Conservation (phyloP, 2,329 filamentous ascomycete species). For the Pseudogymnoascus sp. region DNA sequence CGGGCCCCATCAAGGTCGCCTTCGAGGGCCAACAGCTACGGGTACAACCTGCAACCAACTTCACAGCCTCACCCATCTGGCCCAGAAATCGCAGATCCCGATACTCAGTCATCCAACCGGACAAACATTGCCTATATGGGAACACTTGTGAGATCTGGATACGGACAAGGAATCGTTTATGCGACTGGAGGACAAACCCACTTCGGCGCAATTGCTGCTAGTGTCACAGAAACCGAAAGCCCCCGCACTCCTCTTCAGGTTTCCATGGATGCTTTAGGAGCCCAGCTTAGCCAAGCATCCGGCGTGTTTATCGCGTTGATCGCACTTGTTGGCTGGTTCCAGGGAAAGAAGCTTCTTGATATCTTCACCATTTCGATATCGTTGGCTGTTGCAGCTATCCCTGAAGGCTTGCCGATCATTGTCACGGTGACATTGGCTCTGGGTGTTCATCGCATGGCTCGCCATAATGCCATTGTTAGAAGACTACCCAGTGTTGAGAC, state of each 20-base stretch:
- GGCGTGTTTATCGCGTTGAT: conserved; percentile 93
- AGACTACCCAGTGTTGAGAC: conserved; percentile 96
- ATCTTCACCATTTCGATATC: conserved; percentile 98
- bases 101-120: conserved; percentile 63
- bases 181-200: conserved; percentile 89
- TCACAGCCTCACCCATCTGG: conserved; percentile 46
- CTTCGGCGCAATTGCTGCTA: conserved; percentile 92
- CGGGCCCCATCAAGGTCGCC: conserved; percentile 18
- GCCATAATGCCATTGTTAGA: conserved; percentile 87
- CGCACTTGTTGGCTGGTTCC: conserved; percentile 79
- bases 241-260: conserved; percentile 88
- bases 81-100: conserved; percentile 52
- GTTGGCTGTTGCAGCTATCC: conserved; percentile 90
- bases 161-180: conserved; percentile 95
- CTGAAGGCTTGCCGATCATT: conserved; percentile 93
- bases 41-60: conserved; percentile 28
- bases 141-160: conserved; percentile 86
- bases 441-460: conserved; percentile 93
- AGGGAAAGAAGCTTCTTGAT: conserved; percentile 82
- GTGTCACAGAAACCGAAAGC: conserved; percentile 89
- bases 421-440: conserved; percentile 94
- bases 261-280: conserved; percentile 95
- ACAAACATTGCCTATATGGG: conserved; percentile 98
- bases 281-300: conserved; percentile 92
- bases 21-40: conserved; percentile 16